phyloP scores from a whole-genome alignment of 1,284 basidiomycete species.

The Mycosarcoma maydis region DNA sequence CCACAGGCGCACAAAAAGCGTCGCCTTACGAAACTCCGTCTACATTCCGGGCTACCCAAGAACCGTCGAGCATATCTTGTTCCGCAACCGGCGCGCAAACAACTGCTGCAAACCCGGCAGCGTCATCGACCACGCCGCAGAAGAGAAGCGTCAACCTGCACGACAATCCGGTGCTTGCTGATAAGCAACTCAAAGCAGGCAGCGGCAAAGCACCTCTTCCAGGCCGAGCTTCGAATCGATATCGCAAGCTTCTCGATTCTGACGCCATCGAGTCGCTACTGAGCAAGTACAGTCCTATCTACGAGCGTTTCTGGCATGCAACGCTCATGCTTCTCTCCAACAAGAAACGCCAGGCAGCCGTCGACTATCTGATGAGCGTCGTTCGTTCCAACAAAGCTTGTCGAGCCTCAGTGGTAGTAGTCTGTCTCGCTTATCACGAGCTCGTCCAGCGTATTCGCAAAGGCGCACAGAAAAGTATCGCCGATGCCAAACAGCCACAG shows the following conservation, averaged over 20 bases:
- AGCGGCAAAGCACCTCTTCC: conserved; percentile 11
- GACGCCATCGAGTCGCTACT: conserved; percentile 47
- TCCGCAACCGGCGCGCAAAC: neutral
- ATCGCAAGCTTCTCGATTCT: conserved; percentile 43
- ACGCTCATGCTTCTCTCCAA: conserved; percentile 37
- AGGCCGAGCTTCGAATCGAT: conserved; percentile 24
- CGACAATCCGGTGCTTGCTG: neutral
- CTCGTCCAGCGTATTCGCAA: conserved; percentile 37
- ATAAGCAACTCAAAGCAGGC: conserved; percentile 3
- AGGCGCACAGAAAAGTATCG: conserved; percentile 4
- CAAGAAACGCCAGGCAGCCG: conserved; percentile 36
- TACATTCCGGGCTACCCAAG: neutral
- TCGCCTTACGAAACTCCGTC: conserved; percentile 7
- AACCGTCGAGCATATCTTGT: conserved; percentile 3
- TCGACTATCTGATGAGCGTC: conserved; percentile 48
- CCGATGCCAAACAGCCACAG: conserved; percentile 5
- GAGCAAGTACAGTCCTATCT: conserved; percentile 54
- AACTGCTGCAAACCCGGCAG: neutral
- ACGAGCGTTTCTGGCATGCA: conserved; percentile 48
- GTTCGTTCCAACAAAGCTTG: conserved; percentile 39
- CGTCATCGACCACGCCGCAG: neutral
- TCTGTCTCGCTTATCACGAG: conserved; percentile 53
- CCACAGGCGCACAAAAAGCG: conserved; percentile 3
- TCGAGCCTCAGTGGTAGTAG: conserved; percentile 49
- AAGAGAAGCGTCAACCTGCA: neutral